phyloP scores from a whole-genome alignment of 495 filamentous ascomycete genomes.

The Astrothelium subdiscretum region DNA sequence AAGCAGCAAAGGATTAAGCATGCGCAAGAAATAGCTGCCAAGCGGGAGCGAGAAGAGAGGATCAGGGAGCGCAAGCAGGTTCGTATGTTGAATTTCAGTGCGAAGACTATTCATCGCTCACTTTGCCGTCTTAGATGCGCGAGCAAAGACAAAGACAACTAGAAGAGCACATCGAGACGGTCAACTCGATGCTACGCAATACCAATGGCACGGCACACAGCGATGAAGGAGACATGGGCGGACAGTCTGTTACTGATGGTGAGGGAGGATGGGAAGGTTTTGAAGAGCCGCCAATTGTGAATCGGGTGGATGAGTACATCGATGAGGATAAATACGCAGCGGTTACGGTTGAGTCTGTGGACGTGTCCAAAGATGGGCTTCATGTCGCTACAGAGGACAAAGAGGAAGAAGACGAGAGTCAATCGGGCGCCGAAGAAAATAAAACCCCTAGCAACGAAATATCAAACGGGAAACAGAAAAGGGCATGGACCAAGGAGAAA shows the following conservation, averaged over 20 bases:
- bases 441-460: constrained; percentile 20
- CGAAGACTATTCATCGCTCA: not conserved
- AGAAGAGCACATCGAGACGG: constrained; percentile 61
- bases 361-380: constrained; percentile 59
- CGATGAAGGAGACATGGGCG: constrained; percentile 31
- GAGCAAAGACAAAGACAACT: constrained; percentile 69
- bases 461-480: constrained; percentile 20
- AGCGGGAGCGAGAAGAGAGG: constrained; percentile 62
- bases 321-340: constrained; percentile 93
- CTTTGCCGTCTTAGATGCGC: constrained; percentile 45
- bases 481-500: constrained; percentile 38
- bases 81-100: constrained; percentile 2
- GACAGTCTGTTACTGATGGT: constrained; percentile 25
- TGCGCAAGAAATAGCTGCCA: constrained; percentile 64
- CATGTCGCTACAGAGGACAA: constrained; percentile 33
- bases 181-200: constrained; percentile 46
- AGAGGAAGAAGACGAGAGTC: constrained; percentile 13
- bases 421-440: constrained; percentile 3
- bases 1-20: constrained; percentile 72
- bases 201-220: constrained; percentile 38
- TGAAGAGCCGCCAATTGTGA: constrained; percentile 37
- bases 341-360: constrained; percentile 87
- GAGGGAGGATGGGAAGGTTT: constrained; percentile 54
- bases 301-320: constrained; percentile 86
- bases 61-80: constrained; percentile 64